Base-by-base conservation (phyloP, 768 basidiomycete species). In the Naganishia randhawae region DNA sequence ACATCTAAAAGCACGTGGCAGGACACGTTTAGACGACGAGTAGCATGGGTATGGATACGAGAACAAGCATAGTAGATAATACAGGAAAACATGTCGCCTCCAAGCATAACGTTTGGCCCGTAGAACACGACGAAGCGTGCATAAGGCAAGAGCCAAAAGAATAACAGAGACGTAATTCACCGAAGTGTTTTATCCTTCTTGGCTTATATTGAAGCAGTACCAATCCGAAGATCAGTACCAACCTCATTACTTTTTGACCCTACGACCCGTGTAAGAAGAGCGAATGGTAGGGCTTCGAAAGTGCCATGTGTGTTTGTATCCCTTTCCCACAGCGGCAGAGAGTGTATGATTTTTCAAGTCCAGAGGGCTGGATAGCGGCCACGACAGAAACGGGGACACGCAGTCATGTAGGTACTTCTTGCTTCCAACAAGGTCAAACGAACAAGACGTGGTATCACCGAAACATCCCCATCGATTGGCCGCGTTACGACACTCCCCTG, bases 211-310 rank as follows among this genome's bases (percentile, higher is more conserved):
- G 33, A 37, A 61, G 54, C 32, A 41, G 9, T 25, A 14, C 6
- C 37, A 25, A 61, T 41, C 57, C 57, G 57, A 41, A 61, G 57
- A 41, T 61, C 22, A 13, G 50, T 11, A 37, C 8, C 39, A 8
- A 41, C 22, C 57, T 61, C 37, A 25, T 39, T 61, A 61, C 57
- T 61, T 61, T 61, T 61, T 61, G 57, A 61, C 57, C 57, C 57
- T 61, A 41, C 54, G 32, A 61, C 25, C 39, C 57, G 57, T 61
- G 57, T 39, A 55, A 55, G 33, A 61, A 29, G n/a, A 55, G 57
- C 57, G 57, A 61, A 61, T 61, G 41, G 57, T 22, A 61, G 57
- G 57, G 57, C 57, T 61, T 61, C 57, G 57, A 61, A 61, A 61
- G 57, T 61, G 57, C 57, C 57, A 61, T n/a, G n/a, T n/a, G n/a